Conservation (phyloP, 228 moss, liverwort and hornwort genomes). For the Sphagnum magellanicum region DNA sequence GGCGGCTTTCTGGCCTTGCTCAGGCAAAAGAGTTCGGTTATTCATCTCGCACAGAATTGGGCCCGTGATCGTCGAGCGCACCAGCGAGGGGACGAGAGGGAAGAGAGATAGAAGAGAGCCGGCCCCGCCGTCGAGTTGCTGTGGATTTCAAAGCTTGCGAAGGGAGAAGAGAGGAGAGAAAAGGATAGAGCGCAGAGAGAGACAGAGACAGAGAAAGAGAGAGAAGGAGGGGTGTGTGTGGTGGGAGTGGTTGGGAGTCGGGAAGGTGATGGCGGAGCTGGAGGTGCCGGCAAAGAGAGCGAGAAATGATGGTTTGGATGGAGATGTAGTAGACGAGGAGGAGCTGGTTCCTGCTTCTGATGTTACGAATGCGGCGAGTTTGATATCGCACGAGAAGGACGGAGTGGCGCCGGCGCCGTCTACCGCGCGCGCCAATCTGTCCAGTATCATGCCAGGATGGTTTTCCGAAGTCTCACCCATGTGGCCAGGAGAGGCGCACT, state of each 20-base stretch:
- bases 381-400: conserved; percentile 37
- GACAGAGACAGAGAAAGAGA: too few relatives aligned
- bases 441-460: conserved; percentile 86
- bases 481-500: conserved; percentile 99
- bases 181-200: too few relatives aligned
- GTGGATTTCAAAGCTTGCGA: too few relatives aligned
- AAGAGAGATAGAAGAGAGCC: too few relatives aligned
- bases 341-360: conserved; percentile 1
- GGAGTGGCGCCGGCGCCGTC: conserved; percentile 43
- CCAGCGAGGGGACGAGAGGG: too few relatives aligned
- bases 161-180: too few relatives aligned
- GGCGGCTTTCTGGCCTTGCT: too few relatives aligned
- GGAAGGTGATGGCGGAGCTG: neutral
- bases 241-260: neutral
- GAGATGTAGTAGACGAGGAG: conserved; percentile 7
- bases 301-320: neutral
- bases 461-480: conserved; percentile 93
- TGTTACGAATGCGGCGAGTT: conserved; percentile 33
- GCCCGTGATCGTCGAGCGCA: too few relatives aligned
- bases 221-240: neutral
- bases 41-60: too few relatives aligned
- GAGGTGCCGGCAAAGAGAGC: conserved; percentile 1
- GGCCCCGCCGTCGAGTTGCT: too few relatives aligned
- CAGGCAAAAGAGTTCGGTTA: too few relatives aligned
- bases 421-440: conserved; percentile 66